phyloP scores from a whole-genome alignment of 345 rosid species.

The Cardamine chenopodiifolia region DNA sequence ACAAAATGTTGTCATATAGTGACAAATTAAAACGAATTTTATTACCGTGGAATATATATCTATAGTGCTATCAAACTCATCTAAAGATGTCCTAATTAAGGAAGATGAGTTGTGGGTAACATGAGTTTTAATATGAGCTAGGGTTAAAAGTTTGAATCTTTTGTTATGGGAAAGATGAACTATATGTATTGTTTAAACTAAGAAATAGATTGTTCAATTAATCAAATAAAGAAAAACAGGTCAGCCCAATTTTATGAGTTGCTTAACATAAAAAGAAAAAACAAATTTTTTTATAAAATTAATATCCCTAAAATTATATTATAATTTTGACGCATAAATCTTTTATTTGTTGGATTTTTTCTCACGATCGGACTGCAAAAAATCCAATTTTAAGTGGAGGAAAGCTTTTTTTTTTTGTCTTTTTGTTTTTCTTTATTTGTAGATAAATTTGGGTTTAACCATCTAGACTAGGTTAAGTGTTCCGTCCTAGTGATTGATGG shows the following conservation, averaged over 20 bases:
- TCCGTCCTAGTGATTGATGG: background rate
- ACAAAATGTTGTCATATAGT: slow-evolving; percentile 38
- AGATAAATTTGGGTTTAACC: background rate
- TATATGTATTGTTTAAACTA: background rate
- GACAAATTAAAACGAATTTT: slow-evolving; percentile 9
- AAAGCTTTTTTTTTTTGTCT: background rate
- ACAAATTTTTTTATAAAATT: too few relatives aligned
- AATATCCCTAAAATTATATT: too few relatives aligned
- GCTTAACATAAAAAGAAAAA: too few relatives aligned
- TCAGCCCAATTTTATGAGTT: too few relatives aligned
- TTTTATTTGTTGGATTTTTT: too few relatives aligned
- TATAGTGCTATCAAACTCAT: slow-evolving; percentile 21
- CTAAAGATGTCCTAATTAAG: background rate
- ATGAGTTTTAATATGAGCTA: slow-evolving; percentile 5
- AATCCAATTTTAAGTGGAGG: background rate
- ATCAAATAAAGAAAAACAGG: background rate
- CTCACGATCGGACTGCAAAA: too few relatives aligned
- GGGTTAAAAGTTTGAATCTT: background rate
- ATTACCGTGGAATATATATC: background rate
- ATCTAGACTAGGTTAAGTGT: background rate
- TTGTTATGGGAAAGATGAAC: slow-evolving; percentile 9
- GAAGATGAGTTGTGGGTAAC: slow-evolving; percentile 13
- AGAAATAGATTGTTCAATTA: background rate
- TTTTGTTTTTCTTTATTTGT: background rate
- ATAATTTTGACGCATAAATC: too few relatives aligned